phyloP scores from a whole-genome alignment of 139 green algal species.

The Eudorina sp. region DNA sequence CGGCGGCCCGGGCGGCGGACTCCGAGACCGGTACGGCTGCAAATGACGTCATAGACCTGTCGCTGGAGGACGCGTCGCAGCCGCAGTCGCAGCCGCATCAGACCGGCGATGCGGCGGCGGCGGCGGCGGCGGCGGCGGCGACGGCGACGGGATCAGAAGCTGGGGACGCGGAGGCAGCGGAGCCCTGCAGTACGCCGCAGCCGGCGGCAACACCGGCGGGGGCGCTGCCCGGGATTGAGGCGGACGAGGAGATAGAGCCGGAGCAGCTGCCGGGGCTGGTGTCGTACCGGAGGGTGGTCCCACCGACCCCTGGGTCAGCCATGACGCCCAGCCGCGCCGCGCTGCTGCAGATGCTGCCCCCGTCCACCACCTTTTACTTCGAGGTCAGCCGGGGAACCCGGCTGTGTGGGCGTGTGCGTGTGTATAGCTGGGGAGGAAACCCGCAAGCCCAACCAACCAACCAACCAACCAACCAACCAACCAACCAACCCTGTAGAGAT shows the following conservation, averaged over 20 bases:
- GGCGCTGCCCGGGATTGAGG: conserved; percentile 48
- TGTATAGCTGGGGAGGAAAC: too few species aligned
- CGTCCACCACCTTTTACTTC: conserved; percentile 39
- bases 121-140: conserved; percentile 1
- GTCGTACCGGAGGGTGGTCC: background rate
- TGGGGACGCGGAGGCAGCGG: background rate
- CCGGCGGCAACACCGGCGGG: conserved; percentile 12
- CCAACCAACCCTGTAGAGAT: too few species aligned
- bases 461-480: too few species aligned
- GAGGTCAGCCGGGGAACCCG: too few species aligned
- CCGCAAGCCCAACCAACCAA: too few species aligned
- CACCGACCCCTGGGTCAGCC: conserved; percentile 11
- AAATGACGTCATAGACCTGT: background rate
- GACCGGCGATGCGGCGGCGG: background rate
- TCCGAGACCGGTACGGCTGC: too few species aligned
- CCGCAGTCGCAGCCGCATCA: background rate
- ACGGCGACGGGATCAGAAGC: background rate
- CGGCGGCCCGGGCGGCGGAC: too few species aligned
- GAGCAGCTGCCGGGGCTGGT: background rate
- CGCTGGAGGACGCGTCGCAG: background rate
- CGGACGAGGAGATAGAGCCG: conserved; percentile 39
- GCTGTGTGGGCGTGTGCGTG: too few species aligned
- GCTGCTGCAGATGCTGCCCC: conserved; percentile 38
- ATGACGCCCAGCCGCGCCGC: conserved; percentile 11
- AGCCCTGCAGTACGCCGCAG: background rate